phyloP scores from a whole-genome alignment of 345 rosid genomes.

The Adansonia digitata region DNA sequence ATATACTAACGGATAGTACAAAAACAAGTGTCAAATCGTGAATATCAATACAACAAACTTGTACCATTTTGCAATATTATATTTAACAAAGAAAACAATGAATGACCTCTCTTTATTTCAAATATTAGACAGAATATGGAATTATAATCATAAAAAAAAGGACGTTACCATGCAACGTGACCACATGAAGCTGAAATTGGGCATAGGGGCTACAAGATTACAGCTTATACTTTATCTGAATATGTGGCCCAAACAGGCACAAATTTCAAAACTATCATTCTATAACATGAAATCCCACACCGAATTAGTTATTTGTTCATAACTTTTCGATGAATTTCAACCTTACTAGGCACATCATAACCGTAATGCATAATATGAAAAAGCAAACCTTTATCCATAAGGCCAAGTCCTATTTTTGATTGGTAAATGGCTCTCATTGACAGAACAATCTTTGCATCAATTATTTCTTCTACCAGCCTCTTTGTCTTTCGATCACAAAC shows the following conservation, averaged over 20 bases:
- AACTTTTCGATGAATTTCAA: background rate
- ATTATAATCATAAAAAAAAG: background rate
- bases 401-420: conserved; percentile 80
- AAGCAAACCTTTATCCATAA: conserved; percentile 70
- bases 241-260: background rate
- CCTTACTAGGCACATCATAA: background rate
- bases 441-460: conserved; percentile 74
- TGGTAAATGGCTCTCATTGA: conserved; percentile 97
- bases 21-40: background rate
- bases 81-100: background rate
- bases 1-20: background rate
- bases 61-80: background rate
- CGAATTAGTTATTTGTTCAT: background rate
- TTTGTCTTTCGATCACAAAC: conserved; percentile 76
- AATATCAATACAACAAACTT: background rate
- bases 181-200: background rate
- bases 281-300: background rate
- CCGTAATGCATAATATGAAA: background rate
- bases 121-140: background rate
- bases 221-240: background rate
- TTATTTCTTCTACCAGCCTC: conserved; percentile 88
- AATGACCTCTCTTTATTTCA: background rate
- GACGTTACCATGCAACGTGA: background rate
- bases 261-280: background rate
- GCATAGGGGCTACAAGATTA: background rate